Conservation (phyloP, 2,329 filamentous ascomycete species). For the Fusarium transvaalense region DNA sequence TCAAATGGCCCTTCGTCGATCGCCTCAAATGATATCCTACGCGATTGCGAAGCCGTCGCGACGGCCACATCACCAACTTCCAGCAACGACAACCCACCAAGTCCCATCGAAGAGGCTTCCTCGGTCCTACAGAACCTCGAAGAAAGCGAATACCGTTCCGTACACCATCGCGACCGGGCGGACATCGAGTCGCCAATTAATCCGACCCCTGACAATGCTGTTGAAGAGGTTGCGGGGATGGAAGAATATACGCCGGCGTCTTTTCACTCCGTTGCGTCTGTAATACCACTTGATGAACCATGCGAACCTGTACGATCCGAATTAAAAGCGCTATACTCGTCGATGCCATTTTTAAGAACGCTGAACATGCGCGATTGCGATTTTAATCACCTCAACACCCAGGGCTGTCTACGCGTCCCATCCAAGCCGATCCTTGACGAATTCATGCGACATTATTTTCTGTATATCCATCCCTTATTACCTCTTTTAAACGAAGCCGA, state of each 20-base stretch:
- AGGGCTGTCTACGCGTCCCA: conserved; percentile 37
- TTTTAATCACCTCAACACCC: conserved; percentile 25
- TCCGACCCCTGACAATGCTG: background rate
- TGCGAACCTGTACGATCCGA: conserved; percentile 25
- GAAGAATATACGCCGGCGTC: background rate
- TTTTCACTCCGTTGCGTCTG: background rate
- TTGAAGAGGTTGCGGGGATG: conserved; percentile 1
- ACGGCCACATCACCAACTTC: conserved; percentile 19
- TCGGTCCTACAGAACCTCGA: conserved; percentile 2
- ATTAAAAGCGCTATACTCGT: conserved; percentile 38
- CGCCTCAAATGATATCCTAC: background rate
- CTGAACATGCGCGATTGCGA: conserved; percentile 36
- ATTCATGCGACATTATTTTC: conserved; percentile 38
- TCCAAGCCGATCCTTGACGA: conserved; percentile 40
- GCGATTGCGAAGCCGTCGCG: conserved; percentile 21
- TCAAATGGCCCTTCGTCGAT: conserved; percentile 6
- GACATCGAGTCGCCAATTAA: conserved; percentile 2
- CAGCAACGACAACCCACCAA: conserved; percentile 10
- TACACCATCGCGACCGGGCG: background rate
- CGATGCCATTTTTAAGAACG: conserved; percentile 34
- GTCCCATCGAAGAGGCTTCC: conserved; percentile 16
- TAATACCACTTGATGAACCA: background rate
- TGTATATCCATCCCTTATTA: conserved; percentile 38
- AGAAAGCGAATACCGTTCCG: conserved; percentile 7
- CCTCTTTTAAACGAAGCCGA: conserved; percentile 38